phyloP scores from a whole-genome alignment of 2,329 filamentous ascomycete genomes.

The Coniochaeta sp. region DNA sequence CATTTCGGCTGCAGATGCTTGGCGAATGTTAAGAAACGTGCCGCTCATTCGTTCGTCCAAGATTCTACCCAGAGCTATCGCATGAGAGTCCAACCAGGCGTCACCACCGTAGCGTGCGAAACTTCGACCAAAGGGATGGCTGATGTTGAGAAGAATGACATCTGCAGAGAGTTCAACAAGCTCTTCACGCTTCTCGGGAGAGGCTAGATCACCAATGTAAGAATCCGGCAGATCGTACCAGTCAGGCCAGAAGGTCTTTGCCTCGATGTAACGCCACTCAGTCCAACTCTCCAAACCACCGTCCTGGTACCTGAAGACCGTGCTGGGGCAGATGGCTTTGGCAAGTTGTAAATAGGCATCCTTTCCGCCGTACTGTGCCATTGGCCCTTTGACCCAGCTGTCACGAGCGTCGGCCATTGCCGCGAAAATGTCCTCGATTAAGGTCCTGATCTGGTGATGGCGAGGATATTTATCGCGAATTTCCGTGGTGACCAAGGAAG shows the following conservation, averaged over 20 bases:
- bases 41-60: background rate
- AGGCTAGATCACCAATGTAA: background rate
- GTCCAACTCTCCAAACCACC: background rate
- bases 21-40: background rate
- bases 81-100: background rate
- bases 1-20: background rate
- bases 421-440: background rate
- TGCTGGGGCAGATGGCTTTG: background rate
- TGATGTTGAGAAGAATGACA: background rate
- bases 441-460: background rate
- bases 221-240: background rate
- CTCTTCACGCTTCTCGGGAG: background rate
- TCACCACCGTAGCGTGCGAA: background rate
- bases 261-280: background rate
- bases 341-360: background rate
- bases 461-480: background rate
- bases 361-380: background rate
- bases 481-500: background rate
- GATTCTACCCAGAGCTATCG: background rate
- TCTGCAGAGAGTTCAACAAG: background rate
- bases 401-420: background rate
- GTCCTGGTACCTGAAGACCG: background rate
- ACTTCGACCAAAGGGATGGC: background rate
- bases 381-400: background rate
- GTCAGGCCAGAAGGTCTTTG: background rate